A percentile compares a stretch with the other conserved stretches of the same genome.
phyloP scores from a whole-genome alignment of 805 yeast genomes.

The Barnettozyma pratensis region DNA sequence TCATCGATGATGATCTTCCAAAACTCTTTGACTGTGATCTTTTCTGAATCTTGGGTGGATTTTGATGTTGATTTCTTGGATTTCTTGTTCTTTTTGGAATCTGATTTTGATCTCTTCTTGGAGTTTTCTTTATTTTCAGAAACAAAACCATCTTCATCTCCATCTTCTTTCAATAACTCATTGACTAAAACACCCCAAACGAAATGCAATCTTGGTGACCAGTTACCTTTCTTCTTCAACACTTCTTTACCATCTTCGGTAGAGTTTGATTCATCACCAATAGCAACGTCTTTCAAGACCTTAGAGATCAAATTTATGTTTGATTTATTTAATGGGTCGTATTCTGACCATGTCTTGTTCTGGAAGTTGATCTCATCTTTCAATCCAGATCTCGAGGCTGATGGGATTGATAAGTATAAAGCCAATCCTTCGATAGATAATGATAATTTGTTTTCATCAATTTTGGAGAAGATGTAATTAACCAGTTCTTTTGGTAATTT shows the following conservation, averaged over 20 bases:
- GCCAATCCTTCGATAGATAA: conserved; percentile 79
- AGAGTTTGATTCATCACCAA: conserved; percentile 26
- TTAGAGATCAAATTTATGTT: conserved; percentile 58
- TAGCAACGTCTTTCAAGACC: conserved; percentile 53
- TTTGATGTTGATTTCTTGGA: conserved; percentile 16
- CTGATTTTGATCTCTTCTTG: conserved; percentile 39
- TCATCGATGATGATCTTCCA: conserved; percentile 82
- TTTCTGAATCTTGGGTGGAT: conserved; percentile 7
- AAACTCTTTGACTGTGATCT: conserved; percentile 46
- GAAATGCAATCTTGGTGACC: conserved; percentile 73
- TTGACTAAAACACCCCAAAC: conserved; percentile 64
- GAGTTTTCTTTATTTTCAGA: conserved; percentile 16
- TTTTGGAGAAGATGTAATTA: conserved; percentile 32
- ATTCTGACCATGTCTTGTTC: conserved; percentile 52
- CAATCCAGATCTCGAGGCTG: conserved; percentile 9
- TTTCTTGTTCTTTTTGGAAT: conserved; percentile 23
- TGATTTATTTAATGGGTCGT: conserved; percentile 68
- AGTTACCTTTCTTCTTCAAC: conserved; percentile 51
- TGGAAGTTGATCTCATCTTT: conserved; percentile 10
- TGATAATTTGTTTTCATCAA: conserved; percentile 51
- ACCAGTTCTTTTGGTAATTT: conserved; percentile 19
- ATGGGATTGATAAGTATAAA: conserved; percentile 52
- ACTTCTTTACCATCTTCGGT: conserved; percentile 18
- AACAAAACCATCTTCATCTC: conserved; percentile 19
- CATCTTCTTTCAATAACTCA: conserved; percentile 29